Conservation (phyloP, 768 basidiomycete genomes). For the Rhodotorula babjevae region DNA sequence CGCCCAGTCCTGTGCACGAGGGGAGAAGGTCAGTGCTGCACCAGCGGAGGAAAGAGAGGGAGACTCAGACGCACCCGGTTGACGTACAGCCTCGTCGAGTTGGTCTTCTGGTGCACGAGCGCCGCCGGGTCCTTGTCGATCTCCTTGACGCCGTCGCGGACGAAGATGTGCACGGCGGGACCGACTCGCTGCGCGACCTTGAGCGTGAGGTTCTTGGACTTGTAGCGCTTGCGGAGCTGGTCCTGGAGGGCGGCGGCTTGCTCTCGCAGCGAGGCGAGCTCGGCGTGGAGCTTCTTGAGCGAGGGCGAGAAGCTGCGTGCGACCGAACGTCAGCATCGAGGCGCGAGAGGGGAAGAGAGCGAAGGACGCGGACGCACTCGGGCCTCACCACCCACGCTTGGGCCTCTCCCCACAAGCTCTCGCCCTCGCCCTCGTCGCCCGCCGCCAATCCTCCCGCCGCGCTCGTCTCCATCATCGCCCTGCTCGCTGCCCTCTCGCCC, state of each 20-base stretch:
- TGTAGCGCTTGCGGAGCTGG: not conserved
- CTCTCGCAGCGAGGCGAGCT: constrained; percentile 1
- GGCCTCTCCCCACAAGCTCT: constrained; percentile 33
- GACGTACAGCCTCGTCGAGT: constrained; percentile 25
- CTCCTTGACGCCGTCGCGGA: constrained; percentile 10
- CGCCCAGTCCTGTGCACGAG: constrained; percentile 22
- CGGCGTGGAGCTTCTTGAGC: not conserved
- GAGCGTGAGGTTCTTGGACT: constrained; percentile 8
- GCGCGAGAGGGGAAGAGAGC: too few species aligned
- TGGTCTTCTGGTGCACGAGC: constrained; percentile 6
- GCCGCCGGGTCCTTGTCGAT: constrained; percentile 15
- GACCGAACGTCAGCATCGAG: not conserved
- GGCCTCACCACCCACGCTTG: constrained; percentile 26
- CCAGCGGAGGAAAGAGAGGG: not conserved
- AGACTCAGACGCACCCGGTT: not conserved
- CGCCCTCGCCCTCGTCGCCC: constrained; percentile 16
- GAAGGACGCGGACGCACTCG: not conserved
- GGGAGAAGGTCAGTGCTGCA: not conserved
- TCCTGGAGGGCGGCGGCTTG: constrained; percentile 4
- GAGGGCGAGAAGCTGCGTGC: constrained; percentile 14
- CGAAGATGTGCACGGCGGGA: not conserved
- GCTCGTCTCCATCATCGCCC: constrained; percentile 22
- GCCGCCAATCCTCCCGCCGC: not conserved
- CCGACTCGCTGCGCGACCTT: constrained; percentile 6
- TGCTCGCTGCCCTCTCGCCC: constrained; percentile 24